Conservation (phyloP, 768 basidiomycete genomes). For the Nidularia sp. region DNA sequence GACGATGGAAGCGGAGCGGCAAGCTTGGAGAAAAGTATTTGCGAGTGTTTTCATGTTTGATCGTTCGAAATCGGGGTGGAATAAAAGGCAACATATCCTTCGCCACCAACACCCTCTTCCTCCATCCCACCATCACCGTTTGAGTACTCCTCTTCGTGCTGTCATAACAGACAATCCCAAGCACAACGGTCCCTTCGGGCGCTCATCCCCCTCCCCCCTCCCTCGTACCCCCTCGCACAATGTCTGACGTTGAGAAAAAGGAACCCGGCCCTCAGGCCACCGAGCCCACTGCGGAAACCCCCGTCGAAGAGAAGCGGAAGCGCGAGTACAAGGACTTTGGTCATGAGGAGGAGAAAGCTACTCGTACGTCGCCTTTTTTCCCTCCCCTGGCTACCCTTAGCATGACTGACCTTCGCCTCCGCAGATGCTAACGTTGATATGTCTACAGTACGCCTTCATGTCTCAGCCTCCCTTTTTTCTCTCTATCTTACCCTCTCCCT, state of each 20-base stretch:
- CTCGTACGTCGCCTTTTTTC: conserved; percentile 45
- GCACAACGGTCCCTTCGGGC: conserved; percentile 4
- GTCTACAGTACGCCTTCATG: conserved; percentile 45
- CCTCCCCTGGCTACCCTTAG: conserved; percentile 6
- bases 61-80: conserved; percentile 1
- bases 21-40: not conserved
- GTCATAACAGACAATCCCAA: too few relatives aligned
- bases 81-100: conserved; percentile 10
- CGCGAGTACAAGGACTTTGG: conserved; percentile 86
- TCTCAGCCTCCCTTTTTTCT: not conserved
- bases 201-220: conserved; percentile 3
- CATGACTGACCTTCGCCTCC: conserved; percentile 9
- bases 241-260: conserved; percentile 31
- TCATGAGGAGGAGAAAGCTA: conserved; percentile 63
- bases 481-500: conserved; percentile 7
- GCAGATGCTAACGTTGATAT: conserved; percentile 84
- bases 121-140: conserved; percentile 4
- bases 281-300: conserved; percentile 23
- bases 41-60: conserved; percentile 5
- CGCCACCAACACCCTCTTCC: conserved; percentile 6
- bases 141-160: conserved; percentile 2
- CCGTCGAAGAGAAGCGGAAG: conserved; percentile 42
- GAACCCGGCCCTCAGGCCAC: conserved; percentile 58
- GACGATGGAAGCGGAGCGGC: not conserved
- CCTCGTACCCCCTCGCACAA: conserved; percentile 5